Evolutionary conservation across 2,329 filamentous ascomycete species (phyloP), one percentile per base, ranked within the genome.

Genomic region (Fusarium pseudocircinatum): DNA sequence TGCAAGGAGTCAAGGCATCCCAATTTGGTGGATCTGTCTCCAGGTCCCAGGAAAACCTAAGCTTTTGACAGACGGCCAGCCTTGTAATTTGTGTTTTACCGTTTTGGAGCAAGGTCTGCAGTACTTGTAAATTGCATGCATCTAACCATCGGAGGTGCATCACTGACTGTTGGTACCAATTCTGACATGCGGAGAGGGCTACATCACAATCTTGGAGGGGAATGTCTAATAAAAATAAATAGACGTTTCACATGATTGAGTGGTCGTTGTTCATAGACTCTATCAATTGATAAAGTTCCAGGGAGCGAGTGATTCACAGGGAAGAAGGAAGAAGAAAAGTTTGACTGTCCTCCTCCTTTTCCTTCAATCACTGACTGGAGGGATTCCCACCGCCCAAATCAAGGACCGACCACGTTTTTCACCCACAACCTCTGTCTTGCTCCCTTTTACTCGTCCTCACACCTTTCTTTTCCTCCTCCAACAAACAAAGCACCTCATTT

Each of bases 351-450:
- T 74, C 68, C 67, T 65, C 47, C 47, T 52, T 52, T 52, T 34
- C 30, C 18, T 39, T 39, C 50, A 52, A 32, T 52, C 67, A 49
- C 30, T 20, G 49, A 49, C 60, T 63, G 42, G 40, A 64, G 42
- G 36, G 46, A 61, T 56, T 67, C 62, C 71, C 63, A 74, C 71
- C 71, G 63, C 71, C 67, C 70, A 73, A 62, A 72, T 52, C 60
- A 67, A 61, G 69, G 64, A 72, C 62, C 67, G 69, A 72, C 70
- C 70, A 74, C 72, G 67, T 74, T 74, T 74, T 74, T 69, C 36
- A 28, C 68, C 67, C 71, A 74, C 67, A 67, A 68, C 63, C 58
- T 68, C 56, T 71, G 66, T 70, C 70, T 58, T 70, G 69, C 58
- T 70, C 70, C 56, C 69, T 68, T 73, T 64, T 64, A 65, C 59